phyloP scores from a whole-genome alignment of 2,329 filamentous ascomycete species.

The Sporothrix brunneoviolacea region DNA sequence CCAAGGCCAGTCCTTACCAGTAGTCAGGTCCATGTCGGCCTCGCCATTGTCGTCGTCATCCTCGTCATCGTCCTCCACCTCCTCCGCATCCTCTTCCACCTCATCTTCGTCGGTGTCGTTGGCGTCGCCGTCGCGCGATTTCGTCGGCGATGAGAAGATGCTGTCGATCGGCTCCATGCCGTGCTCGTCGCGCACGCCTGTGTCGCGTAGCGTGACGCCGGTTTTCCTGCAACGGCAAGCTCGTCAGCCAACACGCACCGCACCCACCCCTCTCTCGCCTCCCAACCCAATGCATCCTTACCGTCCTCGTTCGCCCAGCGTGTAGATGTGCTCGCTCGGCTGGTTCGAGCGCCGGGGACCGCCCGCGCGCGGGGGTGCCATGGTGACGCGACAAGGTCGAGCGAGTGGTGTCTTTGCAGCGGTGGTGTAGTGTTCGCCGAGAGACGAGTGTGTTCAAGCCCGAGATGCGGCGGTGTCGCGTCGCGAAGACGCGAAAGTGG shows the following conservation, averaged over 20 bases:
- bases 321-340: conserved; percentile 42
- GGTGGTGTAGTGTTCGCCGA: neutral
- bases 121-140: conserved; percentile 28
- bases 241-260: neutral
- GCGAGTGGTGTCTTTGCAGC: neutral
- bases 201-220: conserved; percentile 72
- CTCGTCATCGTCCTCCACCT: conserved; percentile 24
- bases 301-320: conserved; percentile 45
- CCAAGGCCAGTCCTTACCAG: conserved; percentile 20
- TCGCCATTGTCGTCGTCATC: conserved; percentile 24
- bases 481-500: neutral
- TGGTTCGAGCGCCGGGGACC: conserved; percentile 31
- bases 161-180: conserved; percentile 83
- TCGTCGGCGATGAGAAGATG: conserved; percentile 82
- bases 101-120: conserved; percentile 25
- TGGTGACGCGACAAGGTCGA: conserved; percentile 15
- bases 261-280: neutral
- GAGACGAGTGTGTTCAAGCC: neutral
- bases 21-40: conserved; percentile 46
- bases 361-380: conserved; percentile 33
- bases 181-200: conserved; percentile 77
- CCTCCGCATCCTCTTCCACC: conserved; percentile 26
- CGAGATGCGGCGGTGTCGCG: conserved; percentile 3
- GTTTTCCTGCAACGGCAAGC: conserved; percentile 61
- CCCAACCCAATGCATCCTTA: conserved; percentile 20